A percentile compares a stretch with the other conserved stretches of the same genome.
Conservation (phyloP, 23 red algal genomes). For the Gracilaria domingensis region DNA sequence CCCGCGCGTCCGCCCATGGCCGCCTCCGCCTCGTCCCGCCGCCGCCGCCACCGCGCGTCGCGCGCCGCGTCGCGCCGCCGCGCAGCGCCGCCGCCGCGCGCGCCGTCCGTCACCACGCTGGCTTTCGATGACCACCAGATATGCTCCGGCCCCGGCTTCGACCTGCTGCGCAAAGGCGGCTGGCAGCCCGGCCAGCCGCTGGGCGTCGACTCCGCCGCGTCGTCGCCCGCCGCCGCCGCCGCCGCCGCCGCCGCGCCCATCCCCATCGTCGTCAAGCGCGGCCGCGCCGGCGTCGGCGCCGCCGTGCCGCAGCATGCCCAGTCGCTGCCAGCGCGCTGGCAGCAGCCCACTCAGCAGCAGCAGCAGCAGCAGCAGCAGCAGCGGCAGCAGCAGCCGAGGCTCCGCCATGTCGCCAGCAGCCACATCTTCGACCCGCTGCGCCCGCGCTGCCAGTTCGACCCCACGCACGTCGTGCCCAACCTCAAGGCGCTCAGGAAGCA, state of each 20-base stretch:
- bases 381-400: no score
- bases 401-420: constrained; percentile 4
- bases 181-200: constrained; percentile 59
- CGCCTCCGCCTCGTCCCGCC: constrained; percentile 35
- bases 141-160: constrained; percentile 46
- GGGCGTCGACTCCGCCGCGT: not conserved
- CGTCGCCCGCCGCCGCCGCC: not conserved
- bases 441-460: constrained; percentile 49
- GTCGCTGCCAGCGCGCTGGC: no score
- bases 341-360: no score
- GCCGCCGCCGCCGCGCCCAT: constrained; percentile 12
- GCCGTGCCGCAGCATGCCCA: not conserved
- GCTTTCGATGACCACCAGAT: constrained; percentile 43
- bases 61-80: not conserved
- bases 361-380: no score
- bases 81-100: not conserved
- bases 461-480: constrained; percentile 41
- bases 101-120: constrained; percentile 29
- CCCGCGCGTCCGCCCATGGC: constrained; percentile 58
- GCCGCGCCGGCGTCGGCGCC: constrained; percentile 52
- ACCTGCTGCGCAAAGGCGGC: constrained; percentile 46
- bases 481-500: constrained; percentile 58
- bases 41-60: not conserved
- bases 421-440: constrained; percentile 68
- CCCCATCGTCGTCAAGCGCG: constrained; percentile 41